phyloP scores from a whole-genome alignment of 2,329 filamentous ascomycete species.

The Trichoderma asperellum region DNA sequence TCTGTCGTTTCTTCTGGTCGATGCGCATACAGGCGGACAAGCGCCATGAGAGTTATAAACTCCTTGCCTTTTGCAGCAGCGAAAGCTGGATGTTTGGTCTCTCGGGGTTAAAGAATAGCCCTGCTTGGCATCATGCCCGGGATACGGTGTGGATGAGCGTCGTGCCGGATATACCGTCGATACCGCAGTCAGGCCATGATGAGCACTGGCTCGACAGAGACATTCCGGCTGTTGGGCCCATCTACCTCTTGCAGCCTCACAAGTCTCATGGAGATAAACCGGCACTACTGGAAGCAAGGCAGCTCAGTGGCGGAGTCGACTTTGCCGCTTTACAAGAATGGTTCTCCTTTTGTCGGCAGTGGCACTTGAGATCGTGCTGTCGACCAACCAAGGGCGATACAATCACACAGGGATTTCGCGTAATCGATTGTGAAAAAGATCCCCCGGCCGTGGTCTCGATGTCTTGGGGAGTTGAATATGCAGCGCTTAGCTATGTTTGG shows the following conservation, averaged over 20 bases:
- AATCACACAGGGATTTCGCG: slow-evolving; percentile 8
- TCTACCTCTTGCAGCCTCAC: slow-evolving; percentile 13
- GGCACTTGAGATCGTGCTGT: slow-evolving; percentile 6
- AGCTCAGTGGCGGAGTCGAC: background rate
- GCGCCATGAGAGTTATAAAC: slow-evolving; percentile 13
- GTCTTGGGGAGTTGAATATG: slow-evolving; percentile 36
- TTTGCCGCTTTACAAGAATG: slow-evolving; percentile 13
- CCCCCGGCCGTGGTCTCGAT: background rate
- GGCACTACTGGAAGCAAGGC: background rate
- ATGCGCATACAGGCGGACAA: slow-evolving; percentile 6
- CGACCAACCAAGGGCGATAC: background rate
- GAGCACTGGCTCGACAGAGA: slow-evolving; percentile 24
- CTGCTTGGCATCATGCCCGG: slow-evolving; percentile 2
- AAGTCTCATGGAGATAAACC: background rate
- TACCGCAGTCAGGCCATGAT: slow-evolving; percentile 4
- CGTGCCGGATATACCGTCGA: slow-evolving; percentile 16
- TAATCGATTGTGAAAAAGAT: slow-evolving; percentile 16
- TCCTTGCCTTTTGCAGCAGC: slow-evolving; percentile 27
- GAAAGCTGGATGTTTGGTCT: slow-evolving; percentile 20
- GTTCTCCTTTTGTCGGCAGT: slow-evolving; percentile 8
- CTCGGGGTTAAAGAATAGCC: slow-evolving; percentile 10
- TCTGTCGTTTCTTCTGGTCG: slow-evolving; percentile 20
- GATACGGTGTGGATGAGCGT: slow-evolving; percentile 27
- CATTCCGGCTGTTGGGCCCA: slow-evolving; percentile 22
- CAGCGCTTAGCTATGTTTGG: slow-evolving; percentile 52